Evolutionary conservation across 495 filamentous ascomycete genomes (phyloP).

Genomic region (Baudoinia panamericana): DNA sequence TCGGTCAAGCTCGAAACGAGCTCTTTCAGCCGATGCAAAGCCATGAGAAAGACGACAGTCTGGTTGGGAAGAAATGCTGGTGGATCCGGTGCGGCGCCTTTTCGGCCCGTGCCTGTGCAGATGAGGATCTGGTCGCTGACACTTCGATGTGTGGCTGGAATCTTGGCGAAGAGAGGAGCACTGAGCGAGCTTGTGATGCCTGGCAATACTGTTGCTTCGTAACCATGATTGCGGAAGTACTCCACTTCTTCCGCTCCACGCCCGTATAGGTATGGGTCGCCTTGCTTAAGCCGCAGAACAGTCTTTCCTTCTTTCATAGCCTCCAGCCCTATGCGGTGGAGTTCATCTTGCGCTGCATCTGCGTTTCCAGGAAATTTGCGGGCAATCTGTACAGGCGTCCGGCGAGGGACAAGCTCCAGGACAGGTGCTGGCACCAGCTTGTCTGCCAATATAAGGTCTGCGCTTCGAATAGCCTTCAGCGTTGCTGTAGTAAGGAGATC

Average conservation of each 20-base stretch:
- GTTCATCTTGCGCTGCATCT: conserved; percentile 81
- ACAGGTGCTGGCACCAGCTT: conserved; percentile 88
- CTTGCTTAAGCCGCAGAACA: conserved; percentile 86
- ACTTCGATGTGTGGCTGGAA: conserved; percentile 76
- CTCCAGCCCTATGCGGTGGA: conserved; percentile 64
- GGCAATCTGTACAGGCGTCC: conserved; percentile 81
- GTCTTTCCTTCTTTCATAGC: conserved; percentile 58
- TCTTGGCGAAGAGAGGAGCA: conserved; percentile 75
- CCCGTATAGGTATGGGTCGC: conserved; percentile 92
- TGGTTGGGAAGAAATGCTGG: conserved; percentile 63
- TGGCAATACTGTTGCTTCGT: conserved; percentile 59
- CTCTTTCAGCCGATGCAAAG: conserved; percentile 65
- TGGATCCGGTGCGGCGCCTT: conserved; percentile 68
- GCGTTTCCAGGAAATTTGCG: conserved; percentile 97
- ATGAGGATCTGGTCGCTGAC: conserved; percentile 87
- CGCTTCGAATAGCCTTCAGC: conserved; percentile 66
- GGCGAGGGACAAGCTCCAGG: conserved; percentile 75
- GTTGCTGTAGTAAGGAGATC: conserved; percentile 83
- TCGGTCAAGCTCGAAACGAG: conserved; percentile 41
- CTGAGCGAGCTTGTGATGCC: conserved; percentile 80
- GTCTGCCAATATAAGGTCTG: conserved; percentile 84
- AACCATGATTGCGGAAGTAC: conserved; percentile 68
- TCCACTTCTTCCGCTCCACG: conserved; percentile 82
- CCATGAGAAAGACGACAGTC: conserved; percentile 94
- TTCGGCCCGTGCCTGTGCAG: conserved; percentile 88